phyloP scores from a whole-genome alignment of 2,329 filamentous ascomycete genomes.

The Pyricularia sp. region DNA sequence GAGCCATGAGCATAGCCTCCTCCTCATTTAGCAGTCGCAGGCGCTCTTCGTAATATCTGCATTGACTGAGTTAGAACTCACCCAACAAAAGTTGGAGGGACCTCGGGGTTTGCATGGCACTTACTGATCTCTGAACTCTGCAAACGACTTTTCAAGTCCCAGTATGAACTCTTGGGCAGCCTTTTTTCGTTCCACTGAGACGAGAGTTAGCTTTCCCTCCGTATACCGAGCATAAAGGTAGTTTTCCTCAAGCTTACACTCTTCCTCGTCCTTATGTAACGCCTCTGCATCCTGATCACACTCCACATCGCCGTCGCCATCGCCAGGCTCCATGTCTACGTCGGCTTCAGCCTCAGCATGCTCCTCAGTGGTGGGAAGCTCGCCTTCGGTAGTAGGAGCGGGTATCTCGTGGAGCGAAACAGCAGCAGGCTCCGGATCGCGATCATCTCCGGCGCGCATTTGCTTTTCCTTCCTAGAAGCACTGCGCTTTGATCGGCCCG shows the following conservation, averaged over 20 bases:
- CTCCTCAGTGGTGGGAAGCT: constrained; percentile 10
- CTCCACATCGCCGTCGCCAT: constrained; percentile 40
- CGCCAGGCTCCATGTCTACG: constrained; percentile 35
- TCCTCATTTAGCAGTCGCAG: constrained; percentile 66
- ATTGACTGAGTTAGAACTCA: not conserved
- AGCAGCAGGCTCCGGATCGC: not conserved
- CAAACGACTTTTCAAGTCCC: constrained; percentile 78
- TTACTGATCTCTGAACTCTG: constrained; percentile 67
- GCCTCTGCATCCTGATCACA: constrained; percentile 47
- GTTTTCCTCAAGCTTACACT: constrained; percentile 32
- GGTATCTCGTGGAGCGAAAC: not conserved
- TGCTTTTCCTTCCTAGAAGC: constrained; percentile 18
- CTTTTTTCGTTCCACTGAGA: constrained; percentile 61
- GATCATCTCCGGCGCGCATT: constrained; percentile 7
- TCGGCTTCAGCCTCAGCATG: constrained; percentile 19
- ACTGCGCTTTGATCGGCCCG: constrained; percentile 15
- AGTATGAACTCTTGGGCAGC: constrained; percentile 67
- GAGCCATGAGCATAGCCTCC: constrained; percentile 46
- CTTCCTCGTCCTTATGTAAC: constrained; percentile 50
- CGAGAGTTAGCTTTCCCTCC: constrained; percentile 5
- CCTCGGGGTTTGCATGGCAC: constrained; percentile 12
- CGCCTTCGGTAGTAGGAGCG: constrained; percentile 9
- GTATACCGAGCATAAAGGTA: not conserved
- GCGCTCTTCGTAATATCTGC: constrained; percentile 76
- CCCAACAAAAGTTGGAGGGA: not conserved